Percentiles rank a stretch among this genome's conserved stretches.
Evolutionary conservation across 1,284 basidiomycete genomes (phyloP).

Genomic region (Bondarzewia mesenterica): DNA sequence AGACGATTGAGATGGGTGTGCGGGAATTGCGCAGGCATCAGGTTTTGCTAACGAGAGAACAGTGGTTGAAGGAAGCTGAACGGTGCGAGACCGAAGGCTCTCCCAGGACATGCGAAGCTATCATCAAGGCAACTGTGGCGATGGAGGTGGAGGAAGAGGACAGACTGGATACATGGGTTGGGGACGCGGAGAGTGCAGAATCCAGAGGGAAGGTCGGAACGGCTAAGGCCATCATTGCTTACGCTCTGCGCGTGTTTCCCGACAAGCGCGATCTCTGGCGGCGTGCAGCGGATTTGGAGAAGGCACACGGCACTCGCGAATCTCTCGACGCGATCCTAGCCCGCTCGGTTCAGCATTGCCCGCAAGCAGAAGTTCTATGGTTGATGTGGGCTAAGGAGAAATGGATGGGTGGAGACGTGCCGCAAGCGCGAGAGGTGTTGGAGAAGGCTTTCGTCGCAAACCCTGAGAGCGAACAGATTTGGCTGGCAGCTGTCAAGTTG

Average conservation of each 20-base stretch:
- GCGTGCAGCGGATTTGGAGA: constrained; percentile 87
- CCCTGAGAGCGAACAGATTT: constrained; percentile 94
- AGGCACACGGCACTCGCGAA: constrained; percentile 78
- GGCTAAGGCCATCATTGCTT: constrained; percentile 82
- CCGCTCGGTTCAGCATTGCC: constrained; percentile 82
- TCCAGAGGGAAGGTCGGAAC: constrained; percentile 72
- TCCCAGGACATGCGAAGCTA: constrained; percentile 85
- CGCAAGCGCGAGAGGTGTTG: constrained; percentile 80
- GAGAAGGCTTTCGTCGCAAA: constrained; percentile 91
- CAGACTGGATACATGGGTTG: constrained; percentile 81
- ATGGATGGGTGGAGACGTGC: constrained; percentile 84
- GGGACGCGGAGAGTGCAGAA: constrained; percentile 83
- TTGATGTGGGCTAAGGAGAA: constrained; percentile 96
- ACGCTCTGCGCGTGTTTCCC: constrained; percentile 88
- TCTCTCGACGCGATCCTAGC: constrained; percentile 78
- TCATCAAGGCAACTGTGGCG: constrained; percentile 91
- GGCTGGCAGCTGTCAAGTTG: constrained; percentile 94
- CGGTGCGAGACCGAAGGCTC: constrained; percentile 84
- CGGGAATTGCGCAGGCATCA: constrained; percentile 74
- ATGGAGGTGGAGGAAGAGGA: constrained; percentile 97
- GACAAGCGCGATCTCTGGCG: constrained; percentile 81
- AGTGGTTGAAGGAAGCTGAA: constrained; percentile 96
- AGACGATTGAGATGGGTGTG: constrained; percentile 82
- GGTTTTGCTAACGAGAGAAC: constrained; percentile 85
- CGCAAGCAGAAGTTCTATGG: constrained; percentile 94